These are phyloP conservation scores for Eimeria necatrix DNA, from an alignment of 169 alveolate species.

Conservation along the genomic window DNA sequence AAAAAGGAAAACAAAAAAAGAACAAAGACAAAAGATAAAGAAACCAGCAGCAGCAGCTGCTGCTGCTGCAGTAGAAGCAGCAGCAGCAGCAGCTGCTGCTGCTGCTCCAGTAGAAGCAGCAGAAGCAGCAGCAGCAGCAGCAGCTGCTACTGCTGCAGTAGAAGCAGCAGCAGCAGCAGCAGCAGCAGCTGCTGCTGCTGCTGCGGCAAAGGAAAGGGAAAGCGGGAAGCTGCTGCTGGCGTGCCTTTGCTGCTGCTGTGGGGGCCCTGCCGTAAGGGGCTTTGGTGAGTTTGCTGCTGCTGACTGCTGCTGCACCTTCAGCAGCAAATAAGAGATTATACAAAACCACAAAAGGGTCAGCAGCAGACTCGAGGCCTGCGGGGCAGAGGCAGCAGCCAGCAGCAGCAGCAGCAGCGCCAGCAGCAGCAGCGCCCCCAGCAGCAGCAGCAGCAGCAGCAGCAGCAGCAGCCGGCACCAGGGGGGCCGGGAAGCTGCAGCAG, in stretches of 20 bases:
- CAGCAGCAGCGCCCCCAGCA: neutral
- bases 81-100: neutral
- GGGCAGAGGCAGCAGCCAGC: neutral
- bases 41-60: neutral
- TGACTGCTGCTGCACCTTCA: constrained; percentile 51
- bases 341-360: neutral
- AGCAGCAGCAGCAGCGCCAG: no score
- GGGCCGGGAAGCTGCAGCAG: neutral
- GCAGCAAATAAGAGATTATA: constrained; percentile 37
- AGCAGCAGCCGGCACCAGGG: neutral
- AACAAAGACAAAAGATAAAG: neutral
- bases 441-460: constrained; percentile 27
- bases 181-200: no score
- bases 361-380: neutral
- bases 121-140: no score
- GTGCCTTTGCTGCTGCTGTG: constrained; percentile 75
- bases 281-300: constrained; percentile 14
- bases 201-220: neutral
- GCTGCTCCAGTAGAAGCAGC: neutral
- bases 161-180: no score
- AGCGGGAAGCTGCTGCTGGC: neutral
- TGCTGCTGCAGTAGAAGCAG: constrained; percentile 1
- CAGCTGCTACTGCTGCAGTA: no score
- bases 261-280: constrained; percentile 55
- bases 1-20: neutral